Evolutionary conservation across 164 flowering plant genomes (phyloP), one percentile per base, ranked within the genome.

Genomic region (Cinnamomum chago): DNA sequence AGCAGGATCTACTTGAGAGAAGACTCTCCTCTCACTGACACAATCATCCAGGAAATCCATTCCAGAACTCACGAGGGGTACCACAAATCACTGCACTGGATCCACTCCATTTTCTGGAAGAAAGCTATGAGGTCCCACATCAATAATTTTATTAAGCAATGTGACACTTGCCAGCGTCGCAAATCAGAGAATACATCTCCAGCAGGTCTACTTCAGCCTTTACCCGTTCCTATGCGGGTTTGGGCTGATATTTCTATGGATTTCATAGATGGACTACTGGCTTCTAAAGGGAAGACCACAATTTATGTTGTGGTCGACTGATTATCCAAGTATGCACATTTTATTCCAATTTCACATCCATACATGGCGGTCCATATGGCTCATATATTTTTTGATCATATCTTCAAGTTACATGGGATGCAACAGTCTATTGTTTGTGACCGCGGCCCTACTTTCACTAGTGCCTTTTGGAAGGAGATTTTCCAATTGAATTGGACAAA

Each of bases 341-440:
- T 73, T 24, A 64, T 73, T 33, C 60, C 75, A 14, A 3, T 73
- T 2, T 28, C 51, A 4, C 71, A 67, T 33, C 76, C 71, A 18
- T 51, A 74, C 6, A 50, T 24, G 25, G 64, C 25, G 24, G 20
- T 1, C 15, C 5, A 3, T n/a, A 15, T 58, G 9, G 25, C 55
- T 1, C 35, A 47, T 51, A 67, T 28, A 7, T 58, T 73, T 22
- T 70, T 70, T 70, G 1, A 70, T 4, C 28, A 51, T n/a, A 24
- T 50, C 23, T 70, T 70, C n/a, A 23, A 70, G 22, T 30, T 70
- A 15, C 60, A 51, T 70, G 72, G 33, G 20, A 7, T 51, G 62
- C 20, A n/a, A 7, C 0, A 23, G 18, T 22, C 33, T 23, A 70
- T 70, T 1, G 72, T 70, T 40, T 55, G 33, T 24, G 58, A 50